phyloP scores from a whole-genome alignment of 202 grass and related monocot species.

The Setaria viridis region DNA sequence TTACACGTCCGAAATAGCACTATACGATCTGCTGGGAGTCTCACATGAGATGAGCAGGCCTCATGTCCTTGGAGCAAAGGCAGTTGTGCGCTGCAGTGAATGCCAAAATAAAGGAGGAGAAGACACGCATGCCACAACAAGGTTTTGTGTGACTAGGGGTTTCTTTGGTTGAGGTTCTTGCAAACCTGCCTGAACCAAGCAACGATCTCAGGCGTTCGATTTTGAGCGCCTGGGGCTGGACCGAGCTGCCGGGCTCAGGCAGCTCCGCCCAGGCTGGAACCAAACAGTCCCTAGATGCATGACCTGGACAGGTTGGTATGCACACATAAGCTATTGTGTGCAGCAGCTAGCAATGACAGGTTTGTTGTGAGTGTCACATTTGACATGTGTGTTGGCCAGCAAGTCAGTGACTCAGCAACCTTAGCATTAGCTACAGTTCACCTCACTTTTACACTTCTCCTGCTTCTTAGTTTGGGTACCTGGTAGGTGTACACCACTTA shows the following conservation, averaged over 20 bases:
- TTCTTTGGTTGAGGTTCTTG: no score
- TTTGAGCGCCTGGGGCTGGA: no score
- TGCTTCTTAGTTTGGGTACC: not conserved
- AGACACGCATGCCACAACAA: not conserved
- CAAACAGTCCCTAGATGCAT: not conserved
- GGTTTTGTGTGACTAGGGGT: not conserved
- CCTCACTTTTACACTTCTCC: not conserved
- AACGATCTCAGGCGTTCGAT: no score
- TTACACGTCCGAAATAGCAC: not conserved
- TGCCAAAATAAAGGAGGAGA: not conserved
- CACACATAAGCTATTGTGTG: not conserved
- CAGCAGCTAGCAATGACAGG: not conserved
- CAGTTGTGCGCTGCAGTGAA: not conserved
- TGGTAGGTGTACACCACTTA: not conserved
- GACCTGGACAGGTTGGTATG: not conserved
- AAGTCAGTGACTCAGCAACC: not conserved
- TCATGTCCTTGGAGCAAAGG: not conserved
- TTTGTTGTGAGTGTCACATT: not conserved
- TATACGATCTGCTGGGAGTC: not conserved
- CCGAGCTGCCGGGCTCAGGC: no score
- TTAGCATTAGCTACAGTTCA: not conserved
- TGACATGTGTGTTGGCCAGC: not conserved
- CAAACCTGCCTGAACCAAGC: no score
- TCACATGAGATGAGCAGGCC: not conserved
- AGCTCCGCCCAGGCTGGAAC: no score